A percentile compares a stretch with the other conserved stretches of the same genome.
These are phyloP conservation scores for Cordyceps fumosorosea DNA, from an alignment of 2,329 filamentous ascomycete genomes.

Conservation along the genomic window DNA sequence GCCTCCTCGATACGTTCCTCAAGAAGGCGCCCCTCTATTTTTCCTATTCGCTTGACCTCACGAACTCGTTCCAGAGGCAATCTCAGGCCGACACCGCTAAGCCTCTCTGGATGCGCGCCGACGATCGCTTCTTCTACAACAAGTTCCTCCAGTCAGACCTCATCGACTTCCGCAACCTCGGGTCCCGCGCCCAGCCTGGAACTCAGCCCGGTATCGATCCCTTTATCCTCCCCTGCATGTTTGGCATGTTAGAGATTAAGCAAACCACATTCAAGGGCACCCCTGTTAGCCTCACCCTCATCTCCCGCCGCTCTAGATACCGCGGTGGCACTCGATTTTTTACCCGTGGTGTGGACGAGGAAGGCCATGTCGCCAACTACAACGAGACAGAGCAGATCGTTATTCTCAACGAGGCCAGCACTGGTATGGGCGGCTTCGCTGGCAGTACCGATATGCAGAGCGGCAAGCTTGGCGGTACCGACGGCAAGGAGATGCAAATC, in stretches of 20 bases:
- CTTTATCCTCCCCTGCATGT: slow-evolving; percentile 92
- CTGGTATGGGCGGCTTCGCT: slow-evolving; percentile 72
- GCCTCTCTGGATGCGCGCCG: slow-evolving; percentile 85
- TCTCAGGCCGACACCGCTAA: slow-evolving; percentile 63
- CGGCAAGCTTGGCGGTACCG: slow-evolving; percentile 53
- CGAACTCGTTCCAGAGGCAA: slow-evolving; percentile 94
- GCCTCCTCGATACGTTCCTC: slow-evolving; percentile 73
- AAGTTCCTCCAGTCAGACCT: slow-evolving; percentile 84
- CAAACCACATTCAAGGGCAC: slow-evolving; percentile 80
- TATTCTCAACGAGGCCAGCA: slow-evolving; percentile 75
- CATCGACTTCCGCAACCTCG: slow-evolving; percentile 72
- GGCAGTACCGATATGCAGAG: slow-evolving; percentile 71
- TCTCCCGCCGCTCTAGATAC: slow-evolving; percentile 82
- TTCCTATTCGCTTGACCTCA: slow-evolving; percentile 93
- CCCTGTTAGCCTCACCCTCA: slow-evolving; percentile 75
- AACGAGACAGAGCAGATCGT: slow-evolving; percentile 96
- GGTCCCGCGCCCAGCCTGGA: slow-evolving; percentile 56
- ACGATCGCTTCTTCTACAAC: slow-evolving; percentile 99
- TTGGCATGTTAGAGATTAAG: slow-evolving; percentile 89
- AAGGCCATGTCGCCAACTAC: slow-evolving; percentile 95
- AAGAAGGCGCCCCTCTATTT: slow-evolving; percentile 91
- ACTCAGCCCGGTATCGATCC: slow-evolving; percentile 76
- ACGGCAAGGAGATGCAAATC: slow-evolving; percentile 74
- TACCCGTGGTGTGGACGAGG: slow-evolving; percentile 85
- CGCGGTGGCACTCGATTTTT: slow-evolving; percentile 91